phyloP scores from a whole-genome alignment of 108 stramenopile species.

The Fragilaria crotonensis region DNA sequence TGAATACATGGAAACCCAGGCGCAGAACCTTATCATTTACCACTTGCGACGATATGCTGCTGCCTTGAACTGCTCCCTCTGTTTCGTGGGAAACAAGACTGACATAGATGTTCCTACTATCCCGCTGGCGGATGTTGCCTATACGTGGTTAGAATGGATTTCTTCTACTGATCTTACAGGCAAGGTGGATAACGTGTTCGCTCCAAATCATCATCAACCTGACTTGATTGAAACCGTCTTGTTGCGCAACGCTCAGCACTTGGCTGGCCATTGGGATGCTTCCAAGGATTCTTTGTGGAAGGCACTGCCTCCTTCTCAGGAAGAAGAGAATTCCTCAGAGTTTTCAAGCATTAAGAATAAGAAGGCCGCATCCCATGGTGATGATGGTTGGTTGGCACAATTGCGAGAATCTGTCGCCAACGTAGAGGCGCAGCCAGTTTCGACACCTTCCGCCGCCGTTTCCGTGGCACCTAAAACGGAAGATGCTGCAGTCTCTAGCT shows the following conservation, averaged over 20 bases:
- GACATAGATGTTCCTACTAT: background rate
- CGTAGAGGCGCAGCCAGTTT: slow-evolving; percentile 6
- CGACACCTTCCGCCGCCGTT: background rate
- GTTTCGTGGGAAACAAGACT: slow-evolving; percentile 36
- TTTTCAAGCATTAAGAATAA: background rate
- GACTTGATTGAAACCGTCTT: slow-evolving; percentile 67
- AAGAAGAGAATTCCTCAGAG: background rate
- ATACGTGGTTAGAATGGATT: background rate
- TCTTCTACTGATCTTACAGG: slow-evolving; percentile 9
- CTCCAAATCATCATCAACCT: slow-evolving; percentile 26
- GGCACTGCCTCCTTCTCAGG: slow-evolving; percentile 43
- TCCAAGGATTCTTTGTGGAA: slow-evolving; percentile 54
- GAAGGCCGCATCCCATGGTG: slow-evolving; percentile 28
- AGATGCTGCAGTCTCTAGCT: slow-evolving; percentile 43
- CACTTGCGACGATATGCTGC: slow-evolving; percentile 72
- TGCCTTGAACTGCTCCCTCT: slow-evolving; percentile 47
- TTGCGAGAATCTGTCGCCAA: slow-evolving; percentile 59
- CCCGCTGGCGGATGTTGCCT: background rate
- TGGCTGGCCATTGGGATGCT: slow-evolving; percentile 83
- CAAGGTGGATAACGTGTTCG: background rate
- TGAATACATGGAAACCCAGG: slow-evolving; percentile 48
- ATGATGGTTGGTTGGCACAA: slow-evolving; percentile 70
- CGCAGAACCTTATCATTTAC: slow-evolving; percentile 51
- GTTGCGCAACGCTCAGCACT: slow-evolving; percentile 72
- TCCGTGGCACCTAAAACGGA: slow-evolving; percentile 8